Evolutionary conservation across 306 rosid genomes (phyloP).

Genomic region (Trifolium repens): DNA sequence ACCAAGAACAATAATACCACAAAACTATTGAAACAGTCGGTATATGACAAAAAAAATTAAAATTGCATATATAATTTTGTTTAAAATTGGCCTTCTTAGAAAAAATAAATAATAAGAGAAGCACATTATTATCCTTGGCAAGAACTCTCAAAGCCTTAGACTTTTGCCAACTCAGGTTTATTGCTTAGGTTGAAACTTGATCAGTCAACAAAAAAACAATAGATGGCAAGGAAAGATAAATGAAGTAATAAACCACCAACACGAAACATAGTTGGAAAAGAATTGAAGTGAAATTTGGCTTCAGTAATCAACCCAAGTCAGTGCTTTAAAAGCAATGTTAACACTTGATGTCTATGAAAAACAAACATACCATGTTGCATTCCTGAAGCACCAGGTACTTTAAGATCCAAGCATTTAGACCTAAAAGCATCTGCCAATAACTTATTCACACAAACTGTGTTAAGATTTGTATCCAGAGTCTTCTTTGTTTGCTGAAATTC

Average conservation of each 20-base stretch:
- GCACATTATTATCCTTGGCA: conserved; percentile 2
- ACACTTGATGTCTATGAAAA: conserved; percentile 11
- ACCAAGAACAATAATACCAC: background rate
- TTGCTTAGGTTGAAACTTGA: conserved; percentile 20
- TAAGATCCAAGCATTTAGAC: conserved; percentile 65
- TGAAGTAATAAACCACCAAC: background rate
- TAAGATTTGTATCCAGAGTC: conserved; percentile 51
- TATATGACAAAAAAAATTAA: conserved; percentile 10
- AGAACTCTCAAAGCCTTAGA: conserved; percentile 5
- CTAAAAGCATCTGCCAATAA: conserved; percentile 77
- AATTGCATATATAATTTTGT: conserved; percentile 1
- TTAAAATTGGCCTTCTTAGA: background rate
- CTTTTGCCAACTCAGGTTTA: conserved; percentile 12
- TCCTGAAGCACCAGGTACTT: conserved; percentile 47
- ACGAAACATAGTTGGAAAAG: conserved; percentile 8
- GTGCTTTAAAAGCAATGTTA: conserved; percentile 29
- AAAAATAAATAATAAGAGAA: conserved; percentile 10
- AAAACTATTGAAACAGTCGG: conserved; percentile 3
- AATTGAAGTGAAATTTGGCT: background rate
- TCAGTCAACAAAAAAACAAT: conserved; percentile 18
- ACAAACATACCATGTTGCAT: conserved; percentile 62
- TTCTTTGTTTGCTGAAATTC: conserved; percentile 53
- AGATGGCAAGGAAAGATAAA: conserved; percentile 17
- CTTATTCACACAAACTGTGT: conserved; percentile 55
- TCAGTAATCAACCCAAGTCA: conserved; percentile 3